These are phyloP conservation scores for Colletotrichum sp. DNA, from an alignment of 2,329 filamentous ascomycete species.

Conservation along the genomic window DNA sequence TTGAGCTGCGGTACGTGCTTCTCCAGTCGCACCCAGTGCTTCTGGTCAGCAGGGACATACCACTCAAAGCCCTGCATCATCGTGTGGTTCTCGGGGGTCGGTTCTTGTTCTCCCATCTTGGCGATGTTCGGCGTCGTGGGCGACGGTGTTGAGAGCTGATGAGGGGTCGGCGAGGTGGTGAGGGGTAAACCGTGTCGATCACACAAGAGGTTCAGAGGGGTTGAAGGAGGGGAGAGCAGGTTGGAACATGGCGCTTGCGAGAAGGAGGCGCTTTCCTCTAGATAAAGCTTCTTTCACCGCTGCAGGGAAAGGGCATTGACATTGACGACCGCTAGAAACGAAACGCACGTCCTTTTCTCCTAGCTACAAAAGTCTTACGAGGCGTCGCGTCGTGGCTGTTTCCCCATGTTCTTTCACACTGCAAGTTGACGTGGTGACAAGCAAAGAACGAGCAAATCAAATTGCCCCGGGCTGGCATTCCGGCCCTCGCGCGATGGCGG, in stretches of 20 bases:
- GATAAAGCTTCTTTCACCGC: neutral
- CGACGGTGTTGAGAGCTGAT: neutral
- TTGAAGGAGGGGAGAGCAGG: neutral
- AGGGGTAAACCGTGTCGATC: neutral
- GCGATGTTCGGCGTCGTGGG: neutral
- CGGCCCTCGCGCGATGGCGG: neutral
- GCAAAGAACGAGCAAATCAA: constrained; percentile 1
- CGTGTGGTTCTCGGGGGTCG: constrained; percentile 51
- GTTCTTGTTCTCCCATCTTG: constrained; percentile 20
- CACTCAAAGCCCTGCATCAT: constrained; percentile 78
- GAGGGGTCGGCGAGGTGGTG: neutral
- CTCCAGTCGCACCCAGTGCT: constrained; percentile 67
- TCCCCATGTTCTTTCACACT: neutral
- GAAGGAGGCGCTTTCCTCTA: neutral
- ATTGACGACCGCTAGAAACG: neutral
- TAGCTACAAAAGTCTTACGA: neutral
- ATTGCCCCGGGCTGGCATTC: neutral
- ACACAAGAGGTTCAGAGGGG: neutral
- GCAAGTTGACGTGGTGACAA: constrained; percentile 9
- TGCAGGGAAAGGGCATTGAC: neutral
- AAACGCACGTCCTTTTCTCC: neutral
- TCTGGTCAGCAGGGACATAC: constrained; percentile 68
- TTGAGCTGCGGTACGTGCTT: constrained; percentile 62
- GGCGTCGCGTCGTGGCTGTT: neutral
- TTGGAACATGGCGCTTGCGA: neutral